Conservation (phyloP, 2,329 filamentous ascomycete species). For the Tolypocladium pustulatum region DNA sequence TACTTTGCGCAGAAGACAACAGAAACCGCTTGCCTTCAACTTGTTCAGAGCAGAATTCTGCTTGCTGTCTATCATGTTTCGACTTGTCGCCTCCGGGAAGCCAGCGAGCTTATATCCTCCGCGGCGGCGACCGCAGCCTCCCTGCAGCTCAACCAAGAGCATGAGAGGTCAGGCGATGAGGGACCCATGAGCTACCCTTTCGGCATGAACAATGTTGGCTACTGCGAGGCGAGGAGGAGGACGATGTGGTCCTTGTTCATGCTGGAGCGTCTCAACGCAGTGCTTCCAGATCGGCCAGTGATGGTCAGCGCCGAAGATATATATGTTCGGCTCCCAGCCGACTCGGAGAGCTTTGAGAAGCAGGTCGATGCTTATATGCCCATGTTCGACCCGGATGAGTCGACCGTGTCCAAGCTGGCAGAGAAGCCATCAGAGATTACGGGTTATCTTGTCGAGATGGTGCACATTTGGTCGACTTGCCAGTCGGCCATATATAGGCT, state of each 20-base stretch:
- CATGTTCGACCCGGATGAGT: constrained; percentile 43
- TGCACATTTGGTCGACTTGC: constrained; percentile 55
- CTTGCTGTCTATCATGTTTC: constrained; percentile 57
- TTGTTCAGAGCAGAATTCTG: constrained; percentile 58
- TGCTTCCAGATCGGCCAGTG: constrained; percentile 41
- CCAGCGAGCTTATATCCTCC: constrained; percentile 53
- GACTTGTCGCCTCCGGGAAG: constrained; percentile 45
- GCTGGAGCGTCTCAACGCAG: constrained; percentile 55
- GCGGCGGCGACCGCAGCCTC: constrained; percentile 50
- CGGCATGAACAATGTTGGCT: constrained; percentile 43
- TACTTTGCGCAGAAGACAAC: constrained; percentile 37
- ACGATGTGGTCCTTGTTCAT: constrained; percentile 65
- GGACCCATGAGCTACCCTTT: constrained; percentile 36
- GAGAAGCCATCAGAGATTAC: constrained; percentile 35
- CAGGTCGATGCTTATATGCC: constrained; percentile 47
- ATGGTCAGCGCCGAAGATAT: constrained; percentile 54
- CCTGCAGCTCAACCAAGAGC: constrained; percentile 54
- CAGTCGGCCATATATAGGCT: constrained; percentile 44
- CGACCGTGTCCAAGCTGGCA: constrained; percentile 8
- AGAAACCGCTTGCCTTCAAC: constrained; percentile 34
- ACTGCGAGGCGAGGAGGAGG: constrained; percentile 56
- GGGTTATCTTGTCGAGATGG: constrained; percentile 51
- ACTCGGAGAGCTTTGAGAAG: constrained; percentile 50
- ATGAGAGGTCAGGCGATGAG: constrained; percentile 33
- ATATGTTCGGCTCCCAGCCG: constrained; percentile 55